Percentiles rank a stretch among this genome's conserved stretches.
Evolutionary conservation across 257 asterid genomes (phyloP).

Genomic region (Przewalskia tangutica): DNA sequence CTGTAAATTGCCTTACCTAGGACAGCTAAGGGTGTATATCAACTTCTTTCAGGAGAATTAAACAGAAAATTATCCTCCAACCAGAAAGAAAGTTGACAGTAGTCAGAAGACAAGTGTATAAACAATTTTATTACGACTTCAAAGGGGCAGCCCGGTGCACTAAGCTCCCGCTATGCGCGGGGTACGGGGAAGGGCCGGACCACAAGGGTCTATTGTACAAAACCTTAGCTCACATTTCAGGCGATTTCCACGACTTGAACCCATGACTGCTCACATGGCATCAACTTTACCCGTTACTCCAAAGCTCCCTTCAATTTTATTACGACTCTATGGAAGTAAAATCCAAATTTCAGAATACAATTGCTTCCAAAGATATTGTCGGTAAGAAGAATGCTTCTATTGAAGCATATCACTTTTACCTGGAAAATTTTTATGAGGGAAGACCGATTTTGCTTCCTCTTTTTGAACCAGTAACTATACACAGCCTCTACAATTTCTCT

Average conservation of each 20-base stretch:
- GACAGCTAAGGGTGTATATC: neutral
- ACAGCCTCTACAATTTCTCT: conserved; percentile 57
- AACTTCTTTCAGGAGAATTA: neutral
- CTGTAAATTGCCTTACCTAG: neutral
- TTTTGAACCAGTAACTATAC: conserved; percentile 58
- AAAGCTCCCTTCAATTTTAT: too few species aligned
- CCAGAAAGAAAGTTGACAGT: neutral
- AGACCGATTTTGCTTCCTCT: conserved; percentile 59
- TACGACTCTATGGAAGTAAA: too few species aligned
- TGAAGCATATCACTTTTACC: conserved; percentile 34
- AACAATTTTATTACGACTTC: neutral
- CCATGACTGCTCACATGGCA: too few species aligned
- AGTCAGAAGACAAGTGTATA: neutral
- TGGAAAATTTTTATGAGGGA: conserved; percentile 66
- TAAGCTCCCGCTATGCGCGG: too few species aligned
- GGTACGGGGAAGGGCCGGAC: too few species aligned
- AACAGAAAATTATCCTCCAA: neutral
- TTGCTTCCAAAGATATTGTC: neutral
- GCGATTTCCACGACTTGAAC: too few species aligned
- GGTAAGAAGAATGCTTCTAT: neutral
- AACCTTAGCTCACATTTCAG: too few species aligned
- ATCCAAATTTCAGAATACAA: neutral
- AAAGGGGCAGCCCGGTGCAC: too few species aligned
- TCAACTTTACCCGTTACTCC: too few species aligned
- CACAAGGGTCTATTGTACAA: too few species aligned